Conservation (phyloP, 768 basidiomycete species). For the Naematelia aurantialba region DNA sequence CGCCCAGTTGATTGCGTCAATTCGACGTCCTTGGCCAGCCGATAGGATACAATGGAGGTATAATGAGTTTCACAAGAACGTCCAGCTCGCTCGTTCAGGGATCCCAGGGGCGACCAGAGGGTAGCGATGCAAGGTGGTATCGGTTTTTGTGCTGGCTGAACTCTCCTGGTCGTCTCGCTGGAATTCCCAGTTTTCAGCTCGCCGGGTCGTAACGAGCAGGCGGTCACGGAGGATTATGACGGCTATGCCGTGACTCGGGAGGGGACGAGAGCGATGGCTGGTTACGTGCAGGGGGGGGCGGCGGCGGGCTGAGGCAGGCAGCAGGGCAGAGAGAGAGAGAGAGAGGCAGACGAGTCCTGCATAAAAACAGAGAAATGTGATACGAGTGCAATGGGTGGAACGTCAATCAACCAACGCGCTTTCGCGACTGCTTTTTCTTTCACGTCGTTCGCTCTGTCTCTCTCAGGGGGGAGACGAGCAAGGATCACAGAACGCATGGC, state of each 20-base stretch:
- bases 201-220: no score
- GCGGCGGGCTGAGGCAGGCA: background rate
- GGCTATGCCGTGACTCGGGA: background rate
- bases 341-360: no score
- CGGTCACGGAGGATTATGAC: background rate
- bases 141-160: no score
- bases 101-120: background rate
- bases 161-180: no score
- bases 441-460: background rate
- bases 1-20: no score
- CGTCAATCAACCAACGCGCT: slow-evolving; percentile 11
- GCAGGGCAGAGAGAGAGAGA: background rate
- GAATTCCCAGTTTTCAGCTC: no score
- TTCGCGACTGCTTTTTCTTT: slow-evolving; percentile 8
- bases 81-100: background rate
- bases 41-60: background rate
- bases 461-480: no score
- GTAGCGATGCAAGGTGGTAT: background rate
- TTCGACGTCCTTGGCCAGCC: background rate
- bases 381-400: background rate
- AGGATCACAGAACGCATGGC: no score
- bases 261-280: background rate
- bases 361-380: background rate
- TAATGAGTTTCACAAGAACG: background rate
- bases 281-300: no score